Evolutionary conservation across 352 stramenopile species (phyloP), one percentile per base, ranked within the genome.

Genomic region (Blastocystis sp.): DNA sequence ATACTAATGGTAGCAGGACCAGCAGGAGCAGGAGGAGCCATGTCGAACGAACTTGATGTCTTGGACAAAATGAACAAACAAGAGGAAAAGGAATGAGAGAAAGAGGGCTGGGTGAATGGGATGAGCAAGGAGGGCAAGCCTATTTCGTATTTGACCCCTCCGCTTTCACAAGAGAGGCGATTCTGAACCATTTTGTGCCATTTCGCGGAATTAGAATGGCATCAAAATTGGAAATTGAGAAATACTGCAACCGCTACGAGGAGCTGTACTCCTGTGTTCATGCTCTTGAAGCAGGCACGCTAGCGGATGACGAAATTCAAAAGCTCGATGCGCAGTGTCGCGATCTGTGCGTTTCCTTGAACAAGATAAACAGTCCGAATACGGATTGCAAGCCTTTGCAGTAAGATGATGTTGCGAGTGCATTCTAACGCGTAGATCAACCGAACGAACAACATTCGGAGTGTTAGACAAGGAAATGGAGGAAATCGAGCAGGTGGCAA

Each of bases 21-120:
- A 76, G 78, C 67, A 88, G 78, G 64, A 76, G 78, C 64, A 78
- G 78, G 78, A 88, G 78, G 78, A 76, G 78, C 78, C 78, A 88
- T 88, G 62, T 40, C 56, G 23, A 53, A n/a, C n/a, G 59, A 11
- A 60, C 23, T 67, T 48, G 9, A 84, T 38, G 53, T n/a, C 56
- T 84, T 84, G 74, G 74, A 84, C 74, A 84, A 69, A 70, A 53
- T 28, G 19, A 11, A 19, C 21, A 48, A 67, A 34, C 40, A 67
- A 45, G 17, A 53, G 41, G n/a, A 48, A 17, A 84, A 84, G n/a
- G 48, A 14, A 56, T 7, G 48, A 56, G 14, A 7, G 48, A 56
- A 7, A 14, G 14, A 14, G 48, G 38, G 21, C 74, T 84, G 67
- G 74, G 66, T 84, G 5, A 14, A 7, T 34, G 0, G 28, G 28